Percentiles rank a stretch among this genome's conserved stretches.
Conservation (phyloP, 1,284 basidiomycete species). For the Anthracocystis setariae region DNA sequence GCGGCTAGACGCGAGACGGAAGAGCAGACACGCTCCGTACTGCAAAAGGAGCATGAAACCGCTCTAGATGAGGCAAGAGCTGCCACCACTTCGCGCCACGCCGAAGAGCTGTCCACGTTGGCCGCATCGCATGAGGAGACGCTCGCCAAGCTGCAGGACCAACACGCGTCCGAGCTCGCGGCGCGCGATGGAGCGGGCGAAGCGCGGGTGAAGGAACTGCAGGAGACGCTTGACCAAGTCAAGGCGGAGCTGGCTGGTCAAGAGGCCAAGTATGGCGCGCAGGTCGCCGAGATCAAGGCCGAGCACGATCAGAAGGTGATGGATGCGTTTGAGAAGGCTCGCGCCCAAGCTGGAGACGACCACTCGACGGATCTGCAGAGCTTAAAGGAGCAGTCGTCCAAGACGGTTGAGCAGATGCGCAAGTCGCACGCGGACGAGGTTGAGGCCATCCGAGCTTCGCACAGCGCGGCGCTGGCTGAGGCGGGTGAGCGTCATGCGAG, state of each 20-base stretch:
- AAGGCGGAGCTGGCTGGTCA: constrained; percentile 40
- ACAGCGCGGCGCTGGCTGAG: constrained; percentile 31
- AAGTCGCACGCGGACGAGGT: constrained; percentile 47
- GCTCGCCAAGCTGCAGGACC: constrained; percentile 18
- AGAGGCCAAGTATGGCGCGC: constrained; percentile 39
- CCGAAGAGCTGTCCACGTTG: constrained; percentile 27
- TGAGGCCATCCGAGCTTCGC: constrained; percentile 26
- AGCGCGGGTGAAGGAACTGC: constrained; percentile 30
- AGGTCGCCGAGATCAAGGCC: constrained; percentile 47
- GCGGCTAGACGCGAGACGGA: constrained; percentile 33
- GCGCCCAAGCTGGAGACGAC: constrained; percentile 45
- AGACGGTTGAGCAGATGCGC: constrained; percentile 45
- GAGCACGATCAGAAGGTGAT: constrained; percentile 49
- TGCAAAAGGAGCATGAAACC: constrained; percentile 26
- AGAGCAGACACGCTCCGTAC: constrained; percentile 16
- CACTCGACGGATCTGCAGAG: constrained; percentile 48
- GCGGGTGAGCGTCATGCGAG: constrained; percentile 21
- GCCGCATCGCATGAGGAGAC: constrained; percentile 30
- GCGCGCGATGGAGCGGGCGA: constrained; percentile 30
- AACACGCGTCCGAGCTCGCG: constrained; percentile 30
- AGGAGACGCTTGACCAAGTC: constrained; percentile 31
- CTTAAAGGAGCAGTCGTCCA: constrained; percentile 38
- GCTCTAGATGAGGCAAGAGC: constrained; percentile 25
- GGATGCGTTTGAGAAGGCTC: constrained; percentile 51
- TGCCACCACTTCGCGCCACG: constrained; percentile 20